Evolutionary conservation across 768 basidiomycete genomes (phyloP).

Genomic region (Chalciporus pseudorubinellus): DNA sequence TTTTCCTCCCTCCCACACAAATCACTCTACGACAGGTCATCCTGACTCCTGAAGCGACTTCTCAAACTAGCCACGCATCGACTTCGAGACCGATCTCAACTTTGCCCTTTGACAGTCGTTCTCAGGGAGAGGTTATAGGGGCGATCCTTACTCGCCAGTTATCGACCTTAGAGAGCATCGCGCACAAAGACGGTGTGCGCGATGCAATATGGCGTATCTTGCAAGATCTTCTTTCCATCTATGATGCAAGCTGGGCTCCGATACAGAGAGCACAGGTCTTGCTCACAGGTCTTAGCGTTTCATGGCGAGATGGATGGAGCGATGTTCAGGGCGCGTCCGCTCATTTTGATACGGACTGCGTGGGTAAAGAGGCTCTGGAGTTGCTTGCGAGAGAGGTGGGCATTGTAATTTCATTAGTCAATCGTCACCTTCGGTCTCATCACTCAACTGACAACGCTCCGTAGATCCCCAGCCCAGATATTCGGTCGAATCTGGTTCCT

Average conservation of each 20-base stretch:
- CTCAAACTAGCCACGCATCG: background rate
- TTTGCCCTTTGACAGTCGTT: slow-evolving; percentile 12
- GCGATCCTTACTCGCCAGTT: slow-evolving; percentile 63
- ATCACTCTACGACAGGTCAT: slow-evolving; percentile 43
- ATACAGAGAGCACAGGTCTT: slow-evolving; percentile 58
- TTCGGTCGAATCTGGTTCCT: slow-evolving; percentile 26
- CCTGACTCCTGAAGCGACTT: background rate
- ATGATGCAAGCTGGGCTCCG: slow-evolving; percentile 47
- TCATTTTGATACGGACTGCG: slow-evolving; percentile 30
- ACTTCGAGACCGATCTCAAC: slow-evolving; percentile 7
- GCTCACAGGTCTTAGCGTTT: slow-evolving; percentile 51
- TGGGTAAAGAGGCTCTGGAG: slow-evolving; percentile 41
- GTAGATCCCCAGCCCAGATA: slow-evolving; percentile 33
- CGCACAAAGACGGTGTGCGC: slow-evolving; percentile 57
- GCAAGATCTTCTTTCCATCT: slow-evolving; percentile 48
- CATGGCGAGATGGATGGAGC: slow-evolving; percentile 24
- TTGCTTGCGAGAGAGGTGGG: slow-evolving; percentile 45
- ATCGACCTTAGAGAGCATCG: slow-evolving; percentile 48
- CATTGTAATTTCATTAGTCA: background rate
- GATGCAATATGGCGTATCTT: slow-evolving; percentile 43
- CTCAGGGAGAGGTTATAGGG: slow-evolving; percentile 39
- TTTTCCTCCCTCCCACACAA: slow-evolving; percentile 49
- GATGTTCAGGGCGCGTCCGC: slow-evolving; percentile 23
- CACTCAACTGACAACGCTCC: background rate
- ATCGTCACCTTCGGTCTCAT: background rate